Evolutionary conservation across 2,329 filamentous ascomycete species (phyloP).

Genomic region (Thielaviopsis ethacetica): DNA sequence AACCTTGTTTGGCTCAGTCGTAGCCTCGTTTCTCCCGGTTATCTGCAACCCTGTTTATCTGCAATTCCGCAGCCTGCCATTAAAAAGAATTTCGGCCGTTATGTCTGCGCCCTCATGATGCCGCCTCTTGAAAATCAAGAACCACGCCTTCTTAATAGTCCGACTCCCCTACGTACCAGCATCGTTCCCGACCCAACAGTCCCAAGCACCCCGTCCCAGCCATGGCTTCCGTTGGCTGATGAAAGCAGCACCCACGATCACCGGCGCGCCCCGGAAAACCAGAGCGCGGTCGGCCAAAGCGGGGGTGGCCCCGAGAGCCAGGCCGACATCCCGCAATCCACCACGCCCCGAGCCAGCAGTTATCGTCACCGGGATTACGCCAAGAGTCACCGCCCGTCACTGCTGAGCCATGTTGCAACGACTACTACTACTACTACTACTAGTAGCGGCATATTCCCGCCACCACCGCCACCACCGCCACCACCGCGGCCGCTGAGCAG

Average conservation of each 20-base stretch:
- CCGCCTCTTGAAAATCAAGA: constrained; percentile 1
- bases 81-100: neutral
- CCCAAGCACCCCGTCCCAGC: constrained; percentile 5
- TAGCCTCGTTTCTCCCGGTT: neutral
- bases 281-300: neutral
- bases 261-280: neutral
- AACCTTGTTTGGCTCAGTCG: neutral
- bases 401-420: neutral
- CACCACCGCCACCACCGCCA: neutral
- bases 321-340: neutral
- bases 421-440: too few relatives aligned
- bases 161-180: constrained; percentile 2
- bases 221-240: constrained; percentile 1
- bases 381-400: neutral
- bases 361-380: neutral
- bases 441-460: neutral
- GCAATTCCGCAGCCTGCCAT: neutral
- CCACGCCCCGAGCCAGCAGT: neutral
- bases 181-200: constrained; percentile 5
- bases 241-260: neutral
- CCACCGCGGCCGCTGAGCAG: neutral
- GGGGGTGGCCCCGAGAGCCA: neutral
- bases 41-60: neutral
- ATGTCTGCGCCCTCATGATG: constrained; percentile 4
- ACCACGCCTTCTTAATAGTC: constrained; percentile 8